Conservation (phyloP, 2,329 filamentous ascomycete genomes). For the Daldinia sp. region DNA sequence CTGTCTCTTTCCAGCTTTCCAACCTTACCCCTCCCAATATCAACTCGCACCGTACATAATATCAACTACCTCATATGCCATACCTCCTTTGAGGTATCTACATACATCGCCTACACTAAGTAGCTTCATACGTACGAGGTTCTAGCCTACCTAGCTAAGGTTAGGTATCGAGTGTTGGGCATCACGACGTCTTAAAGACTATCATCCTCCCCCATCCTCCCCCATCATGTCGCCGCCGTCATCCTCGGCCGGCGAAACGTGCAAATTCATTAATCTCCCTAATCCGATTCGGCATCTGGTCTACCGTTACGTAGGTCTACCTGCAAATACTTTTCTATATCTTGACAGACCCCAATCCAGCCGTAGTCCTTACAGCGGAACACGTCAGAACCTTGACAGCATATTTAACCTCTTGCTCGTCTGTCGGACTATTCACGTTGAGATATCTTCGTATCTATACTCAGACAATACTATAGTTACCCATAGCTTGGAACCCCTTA, state of each 20-base stretch:
- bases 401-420: constrained; percentile 1
- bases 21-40: constrained; percentile 1
- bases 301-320: not conserved
- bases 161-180: not conserved
- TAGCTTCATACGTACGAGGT: too few relatives aligned
- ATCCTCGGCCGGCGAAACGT: not conserved
- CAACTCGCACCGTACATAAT: too few relatives aligned
- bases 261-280: not conserved
- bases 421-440: constrained; percentile 1
- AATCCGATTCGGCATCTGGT: not conserved
- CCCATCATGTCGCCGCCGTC: not conserved
- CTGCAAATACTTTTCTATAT: constrained; percentile 5
- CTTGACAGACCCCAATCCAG: not conserved
- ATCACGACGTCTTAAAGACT: not conserved
- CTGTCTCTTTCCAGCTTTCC: too few relatives aligned
- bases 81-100: too few relatives aligned
- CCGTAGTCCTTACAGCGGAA: not conserved
- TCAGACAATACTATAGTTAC: constrained; percentile 4
- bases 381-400: not conserved
- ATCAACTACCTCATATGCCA: too few relatives aligned
- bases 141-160: too few relatives aligned
- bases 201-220: not conserved
- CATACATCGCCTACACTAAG: too few relatives aligned
- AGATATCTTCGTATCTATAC: constrained; percentile 5
- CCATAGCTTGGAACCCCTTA: not conserved